These are phyloP conservation scores for Boletus coccyginus DNA, from an alignment of 768 basidiomycete species.

Conservation along the genomic window DNA sequence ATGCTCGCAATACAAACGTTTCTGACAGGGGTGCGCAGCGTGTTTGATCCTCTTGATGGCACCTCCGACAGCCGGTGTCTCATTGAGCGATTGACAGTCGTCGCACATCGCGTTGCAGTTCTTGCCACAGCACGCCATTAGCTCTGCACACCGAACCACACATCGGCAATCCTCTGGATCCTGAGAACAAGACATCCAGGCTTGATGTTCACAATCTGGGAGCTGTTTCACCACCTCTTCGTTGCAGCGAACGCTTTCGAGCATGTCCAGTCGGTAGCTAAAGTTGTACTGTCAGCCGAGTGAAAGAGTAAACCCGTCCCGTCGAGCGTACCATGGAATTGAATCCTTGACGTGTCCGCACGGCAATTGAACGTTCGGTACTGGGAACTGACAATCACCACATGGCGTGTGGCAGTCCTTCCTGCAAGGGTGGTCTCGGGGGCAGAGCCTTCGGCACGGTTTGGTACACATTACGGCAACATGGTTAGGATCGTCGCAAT, in stretches of 20 bases:
- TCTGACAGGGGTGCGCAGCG: constrained; percentile 47
- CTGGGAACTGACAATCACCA: constrained; percentile 48
- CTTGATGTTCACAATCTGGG: constrained; percentile 52
- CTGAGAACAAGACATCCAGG: constrained; percentile 44
- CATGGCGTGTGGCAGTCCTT: constrained; percentile 51
- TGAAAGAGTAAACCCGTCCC: not conserved
- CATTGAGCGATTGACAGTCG: constrained; percentile 40
- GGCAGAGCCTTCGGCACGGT: constrained; percentile 51
- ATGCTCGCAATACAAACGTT: constrained; percentile 55
- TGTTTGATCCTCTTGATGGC: constrained; percentile 37
- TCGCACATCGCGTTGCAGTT: constrained; percentile 48
- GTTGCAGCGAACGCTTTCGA: constrained; percentile 45
- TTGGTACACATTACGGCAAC: constrained; percentile 44
- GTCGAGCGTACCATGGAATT: constrained; percentile 47
- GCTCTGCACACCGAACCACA: constrained; percentile 37
- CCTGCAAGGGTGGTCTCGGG: constrained; percentile 55
- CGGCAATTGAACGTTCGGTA: constrained; percentile 47
- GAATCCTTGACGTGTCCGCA: constrained; percentile 51
- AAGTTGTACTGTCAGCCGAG: not conserved
- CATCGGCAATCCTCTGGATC: constrained; percentile 45
- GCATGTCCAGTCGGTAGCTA: constrained; percentile 48
- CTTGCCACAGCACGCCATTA: constrained; percentile 53
- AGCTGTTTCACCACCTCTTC: constrained; percentile 43
- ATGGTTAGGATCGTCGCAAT: constrained; percentile 58
- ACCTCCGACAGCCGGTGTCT: not conserved